Base-by-base conservation (phyloP, 2,329 filamentous ascomycete species). In the Epichloe uncinata region DNA sequence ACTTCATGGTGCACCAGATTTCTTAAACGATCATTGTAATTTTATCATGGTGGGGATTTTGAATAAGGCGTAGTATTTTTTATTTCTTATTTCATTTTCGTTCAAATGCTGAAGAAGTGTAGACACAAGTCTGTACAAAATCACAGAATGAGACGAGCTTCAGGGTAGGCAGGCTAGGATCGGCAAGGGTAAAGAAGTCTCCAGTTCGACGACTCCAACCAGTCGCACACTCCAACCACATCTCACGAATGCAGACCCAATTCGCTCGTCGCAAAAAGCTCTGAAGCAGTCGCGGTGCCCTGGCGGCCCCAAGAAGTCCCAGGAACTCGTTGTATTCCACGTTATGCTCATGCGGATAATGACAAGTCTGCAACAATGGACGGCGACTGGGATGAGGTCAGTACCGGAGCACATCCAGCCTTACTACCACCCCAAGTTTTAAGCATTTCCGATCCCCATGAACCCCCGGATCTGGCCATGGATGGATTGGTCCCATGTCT, bases 321-420 rank as follows among this genome's bases (percentile, higher is more conserved):
- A 12, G 33, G 49, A 52, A 42, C 44, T 44, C 20, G 43, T 48
- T 48, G 30, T 55, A 53, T 35, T 30, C 34, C 48, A 49, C 59
- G 58, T 55, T 61, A 68, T 69, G 66, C 54, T 59, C 57, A 57
- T 54, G 52, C 55, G 54, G 62, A 66, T 57, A 60, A 68, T 68
- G 63, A 61, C 58, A 58, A 67, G 58, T 54, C 60, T 58, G 64
- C 56, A 61, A 71, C 67, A 62, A 82, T 82, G 79, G 79, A 83
- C 67, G 77, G 73, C 66, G 79, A 82, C 67, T 83, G 79, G 79
- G 78, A 81, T 69, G 78, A 83, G 74, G 79, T 78, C 36, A 49
- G 51, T 48, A 67, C 41, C 34, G 40, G 18, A 35, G 13, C 46
- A 36, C 30, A 62, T 75, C 15, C 30, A 48, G 38, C 16, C 34